A percentile compares a stretch with the other conserved stretches of the same genome.
Conservation (phyloP, 129 eudicot genomes). For the Mikania micrantha region DNA sequence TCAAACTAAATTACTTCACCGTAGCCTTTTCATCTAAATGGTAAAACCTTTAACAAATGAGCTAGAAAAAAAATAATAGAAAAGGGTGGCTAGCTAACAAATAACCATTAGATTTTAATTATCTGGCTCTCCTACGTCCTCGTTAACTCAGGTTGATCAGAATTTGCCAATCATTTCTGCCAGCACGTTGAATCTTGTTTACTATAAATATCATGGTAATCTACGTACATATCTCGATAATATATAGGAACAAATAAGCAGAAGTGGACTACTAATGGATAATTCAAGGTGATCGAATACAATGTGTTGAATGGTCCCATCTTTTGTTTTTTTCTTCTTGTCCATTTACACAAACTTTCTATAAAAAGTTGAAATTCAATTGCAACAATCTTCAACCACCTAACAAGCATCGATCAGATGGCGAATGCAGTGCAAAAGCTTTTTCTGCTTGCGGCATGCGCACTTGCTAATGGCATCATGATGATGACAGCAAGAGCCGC, state of each 20-base stretch:
- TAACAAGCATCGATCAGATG: slow-evolving; percentile 1
- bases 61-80: no score
- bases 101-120: no score
- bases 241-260: slow-evolving; percentile 11
- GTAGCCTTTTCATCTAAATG: no score
- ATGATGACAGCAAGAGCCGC: not conserved
- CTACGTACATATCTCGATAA: slow-evolving; percentile 14
- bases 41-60: no score
- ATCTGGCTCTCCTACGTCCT: no score
- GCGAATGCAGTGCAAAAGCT: slow-evolving; percentile 1
- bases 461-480: not conserved
- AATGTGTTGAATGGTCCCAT: not conserved
- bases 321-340: slow-evolving; percentile 3
- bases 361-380: slow-evolving; percentile 16
- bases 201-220: slow-evolving; percentile 29
- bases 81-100: no score
- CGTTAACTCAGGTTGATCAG: no score
- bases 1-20: no score
- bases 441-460: slow-evolving; percentile 3
- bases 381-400: not conserved
- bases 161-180: no score
- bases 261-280: slow-evolving; percentile 8
- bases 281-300: slow-evolving; percentile 13
- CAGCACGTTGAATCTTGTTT: no score
- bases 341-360: not conserved